These are phyloP conservation scores for Aureobasidium lini DNA, from an alignment of 2,329 filamentous ascomycete genomes.

Conservation along the genomic window DNA sequence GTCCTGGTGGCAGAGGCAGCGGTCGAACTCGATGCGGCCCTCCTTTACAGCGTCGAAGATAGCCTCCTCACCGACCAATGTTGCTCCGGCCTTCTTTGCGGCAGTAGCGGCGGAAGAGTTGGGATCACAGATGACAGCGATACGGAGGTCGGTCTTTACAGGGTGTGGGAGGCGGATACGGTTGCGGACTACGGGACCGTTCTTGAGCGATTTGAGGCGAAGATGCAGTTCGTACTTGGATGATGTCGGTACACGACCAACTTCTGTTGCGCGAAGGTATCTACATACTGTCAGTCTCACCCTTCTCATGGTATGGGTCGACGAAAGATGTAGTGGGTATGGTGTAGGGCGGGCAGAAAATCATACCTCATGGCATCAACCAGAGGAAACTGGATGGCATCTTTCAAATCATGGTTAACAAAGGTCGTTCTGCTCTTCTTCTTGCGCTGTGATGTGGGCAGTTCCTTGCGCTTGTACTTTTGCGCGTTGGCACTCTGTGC, in stretches of 20 bases:
- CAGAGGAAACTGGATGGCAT: slow-evolving; percentile 67
- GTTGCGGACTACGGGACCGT: slow-evolving; percentile 79
- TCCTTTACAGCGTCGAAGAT: slow-evolving; percentile 72
- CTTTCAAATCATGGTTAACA: slow-evolving; percentile 54
- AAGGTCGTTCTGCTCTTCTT: slow-evolving; percentile 62
- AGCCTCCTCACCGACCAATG: slow-evolving; percentile 75
- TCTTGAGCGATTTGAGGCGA: slow-evolving; percentile 74
- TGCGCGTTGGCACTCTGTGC: slow-evolving; percentile 31
- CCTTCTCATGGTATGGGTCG: neutral
- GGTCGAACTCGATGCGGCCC: slow-evolving; percentile 78
- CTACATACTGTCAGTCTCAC: slow-evolving; percentile 39
- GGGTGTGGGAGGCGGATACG: slow-evolving; percentile 82
- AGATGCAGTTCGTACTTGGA: slow-evolving; percentile 87
- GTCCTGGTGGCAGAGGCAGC: slow-evolving; percentile 76
- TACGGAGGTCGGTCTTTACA: slow-evolving; percentile 78
- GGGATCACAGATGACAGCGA: slow-evolving; percentile 87
- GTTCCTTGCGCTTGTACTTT: slow-evolving; percentile 37
- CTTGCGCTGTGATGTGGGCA: slow-evolving; percentile 49
- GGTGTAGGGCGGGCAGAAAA: neutral
- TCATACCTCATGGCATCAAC: slow-evolving; percentile 85
- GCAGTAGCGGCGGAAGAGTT: slow-evolving; percentile 65
- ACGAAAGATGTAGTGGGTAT: neutral
- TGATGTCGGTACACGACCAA: slow-evolving; percentile 64
- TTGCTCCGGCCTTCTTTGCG: slow-evolving; percentile 70
- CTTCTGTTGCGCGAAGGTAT: slow-evolving; percentile 86